These are phyloP conservation scores for Tricholoma flavovirens DNA, from an alignment of 768 basidiomycete genomes.

Conservation along the genomic window DNA sequence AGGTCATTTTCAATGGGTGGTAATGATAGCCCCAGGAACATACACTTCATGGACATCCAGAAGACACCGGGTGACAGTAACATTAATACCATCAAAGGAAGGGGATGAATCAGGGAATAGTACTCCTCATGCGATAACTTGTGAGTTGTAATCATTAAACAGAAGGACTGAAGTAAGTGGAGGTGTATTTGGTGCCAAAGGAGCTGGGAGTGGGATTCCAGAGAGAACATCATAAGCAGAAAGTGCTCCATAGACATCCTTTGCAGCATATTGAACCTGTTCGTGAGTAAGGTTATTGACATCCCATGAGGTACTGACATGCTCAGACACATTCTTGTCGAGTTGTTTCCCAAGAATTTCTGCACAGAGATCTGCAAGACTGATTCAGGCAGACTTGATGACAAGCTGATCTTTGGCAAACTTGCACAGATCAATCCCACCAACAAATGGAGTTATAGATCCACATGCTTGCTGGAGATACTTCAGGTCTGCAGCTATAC, in stretches of 20 bases:
- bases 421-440: no score
- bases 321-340: conserved; percentile 14
- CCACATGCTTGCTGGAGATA: not conserved
- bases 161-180: not conserved
- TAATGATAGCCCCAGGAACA: no score
- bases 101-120: not conserved
- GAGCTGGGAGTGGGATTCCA: not conserved
- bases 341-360: conserved; percentile 18
- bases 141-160: not conserved
- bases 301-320: conserved; percentile 17
- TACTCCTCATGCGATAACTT: not conserved
- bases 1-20: no score
- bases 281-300: conserved; percentile 4
- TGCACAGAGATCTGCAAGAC: conserved; percentile 27
- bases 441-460: not conserved
- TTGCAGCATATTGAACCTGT: conserved; percentile 17
- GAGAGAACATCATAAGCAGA: not conserved
- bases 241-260: not conserved
- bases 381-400: conserved; percentile 10
- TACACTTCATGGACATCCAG: no score
- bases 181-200: not conserved
- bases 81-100: not conserved
- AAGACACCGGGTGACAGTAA: no score
- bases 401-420: conserved; percentile 9
- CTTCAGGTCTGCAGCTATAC: not conserved